These are phyloP conservation scores for Sarcodon aspratus DNA, from an alignment of 768 basidiomycete species.

Conservation along the genomic window DNA sequence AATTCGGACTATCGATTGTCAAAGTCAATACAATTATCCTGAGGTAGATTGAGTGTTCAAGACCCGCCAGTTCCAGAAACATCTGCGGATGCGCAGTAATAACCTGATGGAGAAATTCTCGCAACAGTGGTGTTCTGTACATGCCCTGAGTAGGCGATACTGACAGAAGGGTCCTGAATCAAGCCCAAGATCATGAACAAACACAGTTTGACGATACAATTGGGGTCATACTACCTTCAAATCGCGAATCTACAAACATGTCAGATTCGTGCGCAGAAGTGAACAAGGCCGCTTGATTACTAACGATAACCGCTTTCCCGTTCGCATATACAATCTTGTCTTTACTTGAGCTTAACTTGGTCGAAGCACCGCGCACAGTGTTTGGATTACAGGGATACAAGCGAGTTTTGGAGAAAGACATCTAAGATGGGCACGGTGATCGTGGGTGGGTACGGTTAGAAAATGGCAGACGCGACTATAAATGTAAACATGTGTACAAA, in stretches of 20 bases:
- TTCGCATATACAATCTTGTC: slow-evolving; percentile 82
- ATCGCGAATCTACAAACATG: slow-evolving; percentile 57
- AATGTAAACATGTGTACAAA: too few species aligned
- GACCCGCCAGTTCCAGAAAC: slow-evolving; percentile 61
- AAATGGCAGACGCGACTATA: too few species aligned
- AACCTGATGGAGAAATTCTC: slow-evolving; percentile 86
- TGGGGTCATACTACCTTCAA: slow-evolving; percentile 45
- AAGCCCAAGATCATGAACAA: slow-evolving; percentile 4
- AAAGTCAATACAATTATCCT: neutral
- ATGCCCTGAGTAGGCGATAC: slow-evolving; percentile 68
- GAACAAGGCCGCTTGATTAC: slow-evolving; percentile 18
- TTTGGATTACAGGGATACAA: slow-evolving; percentile 61
- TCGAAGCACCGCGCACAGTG: slow-evolving; percentile 55
- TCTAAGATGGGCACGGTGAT: slow-evolving; percentile 9
- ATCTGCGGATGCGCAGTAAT: slow-evolving; percentile 92
- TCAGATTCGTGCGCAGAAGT: neutral
- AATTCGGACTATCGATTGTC: slow-evolving; percentile 48
- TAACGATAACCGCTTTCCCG: slow-evolving; percentile 75
- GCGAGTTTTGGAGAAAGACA: slow-evolving; percentile 39
- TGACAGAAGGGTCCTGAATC: slow-evolving; percentile 50
- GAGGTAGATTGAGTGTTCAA: neutral
- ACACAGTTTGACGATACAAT: slow-evolving; percentile 1
- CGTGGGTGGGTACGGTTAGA: too few species aligned
- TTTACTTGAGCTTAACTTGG: slow-evolving; percentile 63
- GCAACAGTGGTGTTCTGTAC: slow-evolving; percentile 81